phyloP scores from a whole-genome alignment of 306 rosid species.

The Casuarina glauca region DNA sequence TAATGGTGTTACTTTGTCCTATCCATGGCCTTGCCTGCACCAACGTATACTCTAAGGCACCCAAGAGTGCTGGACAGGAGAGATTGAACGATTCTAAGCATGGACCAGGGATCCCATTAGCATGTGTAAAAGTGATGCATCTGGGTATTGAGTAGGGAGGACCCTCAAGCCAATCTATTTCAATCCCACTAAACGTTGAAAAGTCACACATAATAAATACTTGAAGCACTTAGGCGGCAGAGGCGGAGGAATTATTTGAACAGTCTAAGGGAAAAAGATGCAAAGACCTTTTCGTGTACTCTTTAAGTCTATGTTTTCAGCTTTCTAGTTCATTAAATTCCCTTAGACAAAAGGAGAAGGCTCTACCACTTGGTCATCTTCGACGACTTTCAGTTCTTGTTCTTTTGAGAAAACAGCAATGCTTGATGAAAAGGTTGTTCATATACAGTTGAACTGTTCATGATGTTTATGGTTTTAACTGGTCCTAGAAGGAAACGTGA shows the following conservation, averaged over 20 bases:
- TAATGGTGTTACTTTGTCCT: too few relatives aligned
- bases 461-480: neutral
- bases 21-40: too few relatives aligned
- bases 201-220: neutral
- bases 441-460: neutral
- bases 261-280: neutral
- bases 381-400: too few relatives aligned
- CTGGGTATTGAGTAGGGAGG: constrained; percentile 5
- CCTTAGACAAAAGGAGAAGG: too few relatives aligned
- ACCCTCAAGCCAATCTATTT: neutral
- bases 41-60: too few relatives aligned
- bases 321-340: too few relatives aligned
- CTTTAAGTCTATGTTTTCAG: too few relatives aligned
- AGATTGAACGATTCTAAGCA: neutral
- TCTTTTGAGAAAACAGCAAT: neutral
- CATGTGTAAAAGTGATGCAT: neutral
- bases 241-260: neutral
- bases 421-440: neutral
- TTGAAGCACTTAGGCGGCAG: neutral
- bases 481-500: neutral
- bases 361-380: too few relatives aligned
- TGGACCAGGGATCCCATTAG: neutral
- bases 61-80: neutral
- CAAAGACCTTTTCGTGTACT: neutral
- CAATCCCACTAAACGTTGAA: neutral